phyloP scores from a whole-genome alignment of 1,284 basidiomycete genomes.

The Somion occarium region DNA sequence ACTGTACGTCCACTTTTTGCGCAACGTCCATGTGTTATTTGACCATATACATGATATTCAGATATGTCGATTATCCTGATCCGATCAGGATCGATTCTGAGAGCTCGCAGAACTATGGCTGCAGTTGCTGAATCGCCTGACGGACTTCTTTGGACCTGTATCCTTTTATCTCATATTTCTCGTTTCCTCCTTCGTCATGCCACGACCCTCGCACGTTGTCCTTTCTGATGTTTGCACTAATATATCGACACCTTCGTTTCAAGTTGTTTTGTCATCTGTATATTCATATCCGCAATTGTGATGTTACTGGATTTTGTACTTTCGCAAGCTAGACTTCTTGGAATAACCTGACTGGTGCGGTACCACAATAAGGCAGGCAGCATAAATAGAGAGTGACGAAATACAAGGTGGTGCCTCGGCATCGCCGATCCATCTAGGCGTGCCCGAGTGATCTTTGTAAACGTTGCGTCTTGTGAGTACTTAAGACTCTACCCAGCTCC shows the following conservation, averaged over 20 bases:
- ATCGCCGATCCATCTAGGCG: too few species aligned
- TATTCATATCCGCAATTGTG: constrained; percentile 10
- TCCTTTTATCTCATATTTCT: constrained; percentile 18
- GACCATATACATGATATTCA: constrained; percentile 31
- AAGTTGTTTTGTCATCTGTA: constrained; percentile 14
- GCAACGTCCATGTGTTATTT: constrained; percentile 1
- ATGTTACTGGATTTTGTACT: constrained; percentile 1
- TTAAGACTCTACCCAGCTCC: too few species aligned
- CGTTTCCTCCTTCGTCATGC: constrained; percentile 2
- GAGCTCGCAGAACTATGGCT: constrained; percentile 87
- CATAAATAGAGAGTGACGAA: too few species aligned
- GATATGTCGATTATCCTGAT: constrained; percentile 98
- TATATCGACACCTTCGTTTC: constrained; percentile 11
- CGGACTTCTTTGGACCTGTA: constrained; percentile 15
- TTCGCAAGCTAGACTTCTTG: neutral
- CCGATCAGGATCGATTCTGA: constrained; percentile 97
- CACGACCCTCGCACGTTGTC: neutral
- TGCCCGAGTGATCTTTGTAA: too few species aligned
- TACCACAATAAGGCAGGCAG: too few species aligned
- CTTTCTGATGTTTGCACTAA: constrained; percentile 12
- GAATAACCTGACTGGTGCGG: too few species aligned
- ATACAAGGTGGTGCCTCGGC: too few species aligned
- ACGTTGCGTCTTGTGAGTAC: too few species aligned
- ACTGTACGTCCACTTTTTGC: constrained; percentile 60
- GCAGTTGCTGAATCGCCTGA: constrained; percentile 68